These are phyloP conservation scores for Pythium periplocum DNA, from an alignment of 352 stramenopile species.

Conservation along the genomic window DNA sequence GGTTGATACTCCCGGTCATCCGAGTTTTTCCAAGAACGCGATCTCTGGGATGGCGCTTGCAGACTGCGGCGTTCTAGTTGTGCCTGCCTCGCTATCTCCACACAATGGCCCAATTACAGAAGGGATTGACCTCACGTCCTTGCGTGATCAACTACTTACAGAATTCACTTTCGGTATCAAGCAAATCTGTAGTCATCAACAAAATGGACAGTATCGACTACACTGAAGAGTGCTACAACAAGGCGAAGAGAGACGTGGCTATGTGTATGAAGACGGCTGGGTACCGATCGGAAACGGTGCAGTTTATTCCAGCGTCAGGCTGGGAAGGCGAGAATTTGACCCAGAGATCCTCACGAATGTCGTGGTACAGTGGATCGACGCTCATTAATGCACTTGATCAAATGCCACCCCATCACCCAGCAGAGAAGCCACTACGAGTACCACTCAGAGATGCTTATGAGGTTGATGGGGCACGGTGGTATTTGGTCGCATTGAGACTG, in stretches of 20 bases:
- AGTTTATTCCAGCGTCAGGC: constrained; percentile 96
- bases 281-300: constrained; percentile 94
- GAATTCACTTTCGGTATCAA: constrained; percentile 97
- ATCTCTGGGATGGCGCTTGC: constrained; percentile 96
- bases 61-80: constrained; percentile 94
- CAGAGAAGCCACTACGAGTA: constrained; percentile 95
- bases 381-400: constrained; percentile 92
- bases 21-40: constrained; percentile 99
- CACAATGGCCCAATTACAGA: too few species aligned
- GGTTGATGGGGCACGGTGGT: constrained; percentile 96
- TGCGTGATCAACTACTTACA: constrained; percentile 40
- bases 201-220: constrained; percentile 98
- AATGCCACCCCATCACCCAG: constrained; percentile 87
- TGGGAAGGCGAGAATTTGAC: constrained; percentile 98
- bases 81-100: constrained; percentile 80
- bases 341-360: constrained; percentile 92
- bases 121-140: too few species aligned
- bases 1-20: constrained; percentile 97
- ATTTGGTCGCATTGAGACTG: constrained; percentile 96
- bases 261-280: constrained; percentile 95
- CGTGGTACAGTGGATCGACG: constrained; percentile 94
- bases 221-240: constrained; percentile 89
- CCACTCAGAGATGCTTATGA: constrained; percentile 97
- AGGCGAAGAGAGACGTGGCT: constrained; percentile 92
- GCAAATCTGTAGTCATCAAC: constrained; percentile 97